These are phyloP conservation scores for Thermothelomyces thermophilus DNA, from an alignment of 2,329 filamentous ascomycete genomes.

Conservation along the genomic window DNA sequence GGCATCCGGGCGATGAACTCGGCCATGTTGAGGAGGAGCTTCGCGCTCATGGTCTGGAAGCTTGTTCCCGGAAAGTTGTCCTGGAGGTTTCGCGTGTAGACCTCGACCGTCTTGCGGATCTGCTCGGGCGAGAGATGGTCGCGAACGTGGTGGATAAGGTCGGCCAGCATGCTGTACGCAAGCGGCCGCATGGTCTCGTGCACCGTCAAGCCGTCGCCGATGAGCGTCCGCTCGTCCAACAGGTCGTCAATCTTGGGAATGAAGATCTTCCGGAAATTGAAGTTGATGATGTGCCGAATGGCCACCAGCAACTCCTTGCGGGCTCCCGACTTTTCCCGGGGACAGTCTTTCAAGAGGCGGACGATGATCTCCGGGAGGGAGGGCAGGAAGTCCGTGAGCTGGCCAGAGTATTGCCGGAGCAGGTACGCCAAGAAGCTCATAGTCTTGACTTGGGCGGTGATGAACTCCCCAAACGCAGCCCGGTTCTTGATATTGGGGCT, in stretches of 20 bases:
- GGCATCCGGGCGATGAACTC: conserved; percentile 93
- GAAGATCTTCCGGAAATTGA: conserved; percentile 95
- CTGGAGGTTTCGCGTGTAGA: conserved; percentile 93
- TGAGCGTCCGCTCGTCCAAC: conserved; percentile 85
- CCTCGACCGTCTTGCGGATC: conserved; percentile 91
- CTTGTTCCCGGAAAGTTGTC: conserved; percentile 96
- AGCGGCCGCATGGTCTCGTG: conserved; percentile 94
- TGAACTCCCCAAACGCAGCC: conserved; percentile 92
- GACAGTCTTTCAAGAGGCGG: conserved; percentile 84
- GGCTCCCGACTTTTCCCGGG: conserved; percentile 85
- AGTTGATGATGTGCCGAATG: conserved; percentile 97
- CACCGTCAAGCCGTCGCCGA: conserved; percentile 91
- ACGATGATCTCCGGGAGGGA: conserved; percentile 85
- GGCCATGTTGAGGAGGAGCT: conserved; percentile 93
- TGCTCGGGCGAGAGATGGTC: conserved; percentile 84
- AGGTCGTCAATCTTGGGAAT: conserved; percentile 90
- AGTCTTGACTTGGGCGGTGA: conserved; percentile 96
- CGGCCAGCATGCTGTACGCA: conserved; percentile 96
- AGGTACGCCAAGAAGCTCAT: conserved; percentile 98
- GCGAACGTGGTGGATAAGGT: conserved; percentile 93
- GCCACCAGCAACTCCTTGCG: conserved; percentile 94
- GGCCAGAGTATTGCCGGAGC: conserved; percentile 77
- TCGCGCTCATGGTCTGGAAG: conserved; percentile 99
- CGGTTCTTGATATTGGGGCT: conserved; percentile 90
- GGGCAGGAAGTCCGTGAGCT: conserved; percentile 80